Evolutionary conservation across 108 stramenopile genomes (phyloP).

Genomic region (Nitzschia sp.): DNA sequence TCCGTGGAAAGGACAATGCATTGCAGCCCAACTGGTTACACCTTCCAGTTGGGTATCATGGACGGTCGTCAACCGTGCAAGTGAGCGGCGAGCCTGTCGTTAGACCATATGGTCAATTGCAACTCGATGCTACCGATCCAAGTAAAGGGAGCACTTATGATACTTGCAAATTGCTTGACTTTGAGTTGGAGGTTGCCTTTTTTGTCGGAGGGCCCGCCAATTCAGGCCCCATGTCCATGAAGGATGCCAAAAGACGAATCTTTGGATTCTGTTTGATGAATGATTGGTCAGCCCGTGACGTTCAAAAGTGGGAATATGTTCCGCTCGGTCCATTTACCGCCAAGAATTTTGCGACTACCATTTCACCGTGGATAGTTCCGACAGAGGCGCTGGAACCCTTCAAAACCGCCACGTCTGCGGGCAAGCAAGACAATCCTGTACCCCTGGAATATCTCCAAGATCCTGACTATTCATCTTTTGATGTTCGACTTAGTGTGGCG

Average conservation of each 20-base stretch:
- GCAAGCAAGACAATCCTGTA: slow-evolving; percentile 52
- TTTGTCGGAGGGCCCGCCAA: slow-evolving; percentile 81
- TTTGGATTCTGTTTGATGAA: slow-evolving; percentile 94
- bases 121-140: slow-evolving; percentile 71
- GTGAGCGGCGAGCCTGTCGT: slow-evolving; percentile 46
- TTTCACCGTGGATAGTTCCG: slow-evolving; percentile 91
- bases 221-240: slow-evolving; percentile 45
- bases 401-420: slow-evolving; percentile 55
- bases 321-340: slow-evolving; percentile 94
- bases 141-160: slow-evolving; percentile 71
- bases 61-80: slow-evolving; percentile 74
- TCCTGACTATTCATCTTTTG: slow-evolving; percentile 71
- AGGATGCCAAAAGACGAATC: slow-evolving; percentile 80
- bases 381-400: slow-evolving; percentile 78
- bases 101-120: slow-evolving; percentile 86
- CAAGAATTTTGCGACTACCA: slow-evolving; percentile 92
- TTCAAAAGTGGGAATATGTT: slow-evolving; percentile 93
- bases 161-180: slow-evolving; percentile 81
- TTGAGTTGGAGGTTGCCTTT: slow-evolving; percentile 91
- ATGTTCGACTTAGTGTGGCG: slow-evolving; percentile 73
- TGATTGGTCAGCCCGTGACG: slow-evolving; percentile 91
- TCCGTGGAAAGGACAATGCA: slow-evolving; percentile 91
- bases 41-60: slow-evolving; percentile 93
- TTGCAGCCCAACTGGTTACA: slow-evolving; percentile 93
- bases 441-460: slow-evolving; percentile 82